A percentile compares a stretch with the other conserved stretches of the same genome.
Conservation (phyloP, 2,329 filamentous ascomycete genomes). For the Venturia pyrina region DNA sequence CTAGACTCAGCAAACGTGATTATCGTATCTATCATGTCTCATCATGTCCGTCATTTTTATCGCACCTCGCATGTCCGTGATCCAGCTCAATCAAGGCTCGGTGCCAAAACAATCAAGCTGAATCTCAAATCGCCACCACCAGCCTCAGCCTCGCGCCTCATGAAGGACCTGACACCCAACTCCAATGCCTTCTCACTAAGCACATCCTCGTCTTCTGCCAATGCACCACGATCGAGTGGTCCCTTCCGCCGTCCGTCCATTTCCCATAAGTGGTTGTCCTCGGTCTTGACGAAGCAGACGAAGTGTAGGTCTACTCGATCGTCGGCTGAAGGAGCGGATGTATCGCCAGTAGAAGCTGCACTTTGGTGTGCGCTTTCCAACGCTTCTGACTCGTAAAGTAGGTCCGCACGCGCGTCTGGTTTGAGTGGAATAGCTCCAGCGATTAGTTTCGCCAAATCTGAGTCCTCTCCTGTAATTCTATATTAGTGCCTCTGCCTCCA, state of each 20-base stretch:
- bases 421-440: constrained; percentile 58
- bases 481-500: background rate
- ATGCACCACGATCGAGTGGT: constrained; percentile 51
- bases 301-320: constrained; percentile 89
- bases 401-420: constrained; percentile 54
- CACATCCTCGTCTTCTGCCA: constrained; percentile 37
- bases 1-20: background rate
- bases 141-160: constrained; percentile 46
- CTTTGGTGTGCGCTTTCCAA: constrained; percentile 70
- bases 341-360: constrained; percentile 70
- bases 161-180: constrained; percentile 53
- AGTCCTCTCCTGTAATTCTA: constrained; percentile 27
- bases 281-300: constrained; percentile 80
- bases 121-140: constrained; percentile 52
- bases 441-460: constrained; percentile 56
- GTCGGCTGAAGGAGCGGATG: constrained; percentile 64
- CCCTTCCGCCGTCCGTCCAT: constrained; percentile 67
- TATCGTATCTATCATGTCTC: background rate
- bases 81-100: constrained; percentile 40
- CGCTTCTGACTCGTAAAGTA: constrained; percentile 66
- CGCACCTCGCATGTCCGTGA: background rate
- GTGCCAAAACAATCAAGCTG: constrained; percentile 51
- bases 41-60: background rate
- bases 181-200: constrained; percentile 62
- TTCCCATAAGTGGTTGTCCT: constrained; percentile 64